These are phyloP conservation scores for Nissolia schottii DNA, from an alignment of 306 rosid species.

Conservation along the genomic window DNA sequence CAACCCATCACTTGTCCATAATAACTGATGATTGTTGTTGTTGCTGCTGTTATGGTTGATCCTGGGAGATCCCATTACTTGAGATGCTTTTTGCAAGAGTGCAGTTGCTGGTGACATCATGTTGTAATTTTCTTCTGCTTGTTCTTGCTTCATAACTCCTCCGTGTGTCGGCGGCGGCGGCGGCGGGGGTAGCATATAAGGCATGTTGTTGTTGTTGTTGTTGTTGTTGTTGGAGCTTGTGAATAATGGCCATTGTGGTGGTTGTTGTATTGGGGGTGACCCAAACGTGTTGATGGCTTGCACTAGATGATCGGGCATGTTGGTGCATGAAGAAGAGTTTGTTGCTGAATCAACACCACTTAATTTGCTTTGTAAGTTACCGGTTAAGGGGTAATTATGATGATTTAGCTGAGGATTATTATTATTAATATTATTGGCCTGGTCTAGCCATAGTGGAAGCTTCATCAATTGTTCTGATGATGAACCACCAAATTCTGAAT, in stretches of 20 bases:
- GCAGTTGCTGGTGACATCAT: constrained; percentile 72
- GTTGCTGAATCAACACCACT: constrained; percentile 1
- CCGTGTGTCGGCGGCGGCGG: constrained; percentile 25
- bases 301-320: constrained; percentile 26
- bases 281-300: constrained; percentile 48
- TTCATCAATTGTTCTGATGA: constrained; percentile 28
- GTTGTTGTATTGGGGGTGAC: constrained; percentile 36
- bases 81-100: constrained; percentile 54
- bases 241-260: constrained; percentile 41
- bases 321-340: background rate
- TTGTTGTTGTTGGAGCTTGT: background rate
- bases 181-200: background rate
- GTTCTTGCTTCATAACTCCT: constrained; percentile 50
- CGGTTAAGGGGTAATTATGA: background rate
- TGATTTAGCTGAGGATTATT: no score
- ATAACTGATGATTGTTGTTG: background rate
- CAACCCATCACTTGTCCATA: no score
- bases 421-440: no score
- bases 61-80: constrained; percentile 60
- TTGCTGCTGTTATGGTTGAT: constrained; percentile 22
- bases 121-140: no score
- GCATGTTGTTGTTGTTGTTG: background rate
- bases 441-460: constrained; percentile 45
- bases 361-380: background rate
- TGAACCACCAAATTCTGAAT: constrained; percentile 1